phyloP scores from a whole-genome alignment of 2,329 filamentous ascomycete genomes.

The Penicillium sp. region DNA sequence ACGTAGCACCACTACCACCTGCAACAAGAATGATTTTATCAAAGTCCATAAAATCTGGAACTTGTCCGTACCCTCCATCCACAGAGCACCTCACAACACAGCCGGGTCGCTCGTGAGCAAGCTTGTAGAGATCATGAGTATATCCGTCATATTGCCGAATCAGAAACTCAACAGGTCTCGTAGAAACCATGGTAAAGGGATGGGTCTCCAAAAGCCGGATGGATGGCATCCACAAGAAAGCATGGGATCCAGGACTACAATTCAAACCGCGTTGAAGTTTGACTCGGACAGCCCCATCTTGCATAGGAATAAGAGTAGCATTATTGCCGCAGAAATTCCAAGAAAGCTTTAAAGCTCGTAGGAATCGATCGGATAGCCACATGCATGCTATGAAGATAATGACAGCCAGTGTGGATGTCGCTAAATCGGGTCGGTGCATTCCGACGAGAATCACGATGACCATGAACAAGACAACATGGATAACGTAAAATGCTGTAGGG shows the following conservation, averaged over 20 bases:
- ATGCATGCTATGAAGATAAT: constrained; percentile 46
- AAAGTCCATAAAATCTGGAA: constrained; percentile 15
- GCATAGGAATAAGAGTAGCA: constrained; percentile 52
- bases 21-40: constrained; percentile 16
- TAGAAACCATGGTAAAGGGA: constrained; percentile 19
- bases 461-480: constrained; percentile 10
- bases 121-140: constrained; percentile 10
- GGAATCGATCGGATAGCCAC: constrained; percentile 54
- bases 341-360: constrained; percentile 50
- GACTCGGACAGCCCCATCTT: constrained; percentile 57
- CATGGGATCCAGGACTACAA: constrained; percentile 59
- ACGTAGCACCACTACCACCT: constrained; percentile 17
- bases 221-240: constrained; percentile 63
- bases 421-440: constrained; percentile 51
- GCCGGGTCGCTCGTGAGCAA: constrained; percentile 11
- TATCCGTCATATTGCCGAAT: constrained; percentile 18
- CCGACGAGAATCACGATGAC: constrained; percentile 11
- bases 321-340: constrained; percentile 50
- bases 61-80: constrained; percentile 19
- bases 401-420: constrained; percentile 43
- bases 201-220: constrained; percentile 61
- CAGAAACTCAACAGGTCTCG: constrained; percentile 14
- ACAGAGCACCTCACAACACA: constrained; percentile 14
- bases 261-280: constrained; percentile 52
- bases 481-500: constrained; percentile 8